Evolutionary conservation across 164 flowering plant species (phyloP), one percentile per base, ranked within the genome.

Genomic region (Vitis labrusca): DNA sequence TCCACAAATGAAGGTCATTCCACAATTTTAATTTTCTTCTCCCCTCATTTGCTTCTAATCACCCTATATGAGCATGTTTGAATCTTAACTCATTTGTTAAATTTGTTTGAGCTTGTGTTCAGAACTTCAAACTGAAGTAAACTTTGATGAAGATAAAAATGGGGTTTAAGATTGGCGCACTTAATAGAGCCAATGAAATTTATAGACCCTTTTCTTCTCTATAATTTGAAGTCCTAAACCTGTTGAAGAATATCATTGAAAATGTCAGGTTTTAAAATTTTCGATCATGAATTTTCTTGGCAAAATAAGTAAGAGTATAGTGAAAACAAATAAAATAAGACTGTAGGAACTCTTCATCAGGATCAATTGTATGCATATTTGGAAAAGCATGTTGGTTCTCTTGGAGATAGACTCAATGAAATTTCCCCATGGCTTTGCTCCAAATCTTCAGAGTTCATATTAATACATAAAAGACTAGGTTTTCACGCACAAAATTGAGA

Each of bases 1-100:
- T 73, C 86, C 89, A 48, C 96, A 90, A 73, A 90, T 90, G 93
- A 87, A 90, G 96, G 96, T 90, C 10, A 66, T 59, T 48, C 48
- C 9, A 49, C 10, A 29, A 16, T 19, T 7, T 61, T 63, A 0
- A 32, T 47, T 64, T 50, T n/a, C 50, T 29, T 50, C 56, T 37
- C 61, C 5, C 27, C 1, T 56, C 30, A 27, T 47, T 56, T 63
- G 49, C 64, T 63, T 48, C 44, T 37, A 37, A 37, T 37, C 44
- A 37, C 44, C 44, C 44, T 37, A 37, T 37, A 37, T 37, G 44
- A 37, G 44, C 44, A 37, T 37, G 44, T 37, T 37, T 37, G 44
- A 37, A 37, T 37, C 7, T 3, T 37, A 8, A 37, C 44, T 37
- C 44, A 37, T 37, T 37, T 37, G 44, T 37, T 3, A 37, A 37